Percentiles rank a stretch among this genome's conserved stretches.
phyloP scores from a whole-genome alignment of 768 basidiomycete genomes.

The Xerocomellus chrysenteron region DNA sequence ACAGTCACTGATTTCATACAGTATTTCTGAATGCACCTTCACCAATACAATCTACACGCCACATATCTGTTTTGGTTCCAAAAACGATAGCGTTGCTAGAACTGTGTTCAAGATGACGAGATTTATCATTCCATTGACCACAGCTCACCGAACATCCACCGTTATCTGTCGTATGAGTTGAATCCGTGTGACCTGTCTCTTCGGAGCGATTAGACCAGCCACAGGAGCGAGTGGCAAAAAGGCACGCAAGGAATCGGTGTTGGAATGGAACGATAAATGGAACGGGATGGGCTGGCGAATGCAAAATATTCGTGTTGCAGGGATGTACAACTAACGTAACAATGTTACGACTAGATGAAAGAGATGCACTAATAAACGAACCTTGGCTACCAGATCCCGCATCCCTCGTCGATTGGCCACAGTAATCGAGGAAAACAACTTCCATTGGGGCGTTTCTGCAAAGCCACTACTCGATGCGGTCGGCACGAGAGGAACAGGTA shows the following conservation, averaged over 20 bases:
- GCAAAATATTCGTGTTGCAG: conserved; percentile 58
- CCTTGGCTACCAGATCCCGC: conserved; percentile 41
- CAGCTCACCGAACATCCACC: conserved; percentile 56
- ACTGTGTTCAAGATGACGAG: neutral
- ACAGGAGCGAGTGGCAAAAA: conserved; percentile 62
- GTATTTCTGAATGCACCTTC: conserved; percentile 58
- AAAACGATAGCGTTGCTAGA: conserved; percentile 46
- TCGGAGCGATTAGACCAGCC: conserved; percentile 25
- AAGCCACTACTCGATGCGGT: conserved; percentile 39
- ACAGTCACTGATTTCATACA: conserved; percentile 31
- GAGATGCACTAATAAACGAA: conserved; percentile 10
- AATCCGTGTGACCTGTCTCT: conserved; percentile 47
- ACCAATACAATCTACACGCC: conserved; percentile 64
- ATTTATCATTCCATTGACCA: neutral
- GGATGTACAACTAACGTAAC: conserved; percentile 46
- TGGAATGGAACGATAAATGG: conserved; percentile 58
- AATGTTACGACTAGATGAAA: neutral
- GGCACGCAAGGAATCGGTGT: conserved; percentile 52
- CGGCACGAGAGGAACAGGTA: conserved; percentile 46
- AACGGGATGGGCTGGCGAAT: conserved; percentile 64
- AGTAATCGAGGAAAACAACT: conserved; percentile 41
- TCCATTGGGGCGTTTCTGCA: conserved; percentile 50
- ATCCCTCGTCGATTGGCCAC: conserved; percentile 35
- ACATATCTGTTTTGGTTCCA: conserved; percentile 68
- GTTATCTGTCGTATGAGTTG: conserved; percentile 65